Evolutionary conservation across 805 yeast genomes (phyloP), one percentile per base, ranked within the genome.

Genomic region (Monosporozyma unispora): DNA sequence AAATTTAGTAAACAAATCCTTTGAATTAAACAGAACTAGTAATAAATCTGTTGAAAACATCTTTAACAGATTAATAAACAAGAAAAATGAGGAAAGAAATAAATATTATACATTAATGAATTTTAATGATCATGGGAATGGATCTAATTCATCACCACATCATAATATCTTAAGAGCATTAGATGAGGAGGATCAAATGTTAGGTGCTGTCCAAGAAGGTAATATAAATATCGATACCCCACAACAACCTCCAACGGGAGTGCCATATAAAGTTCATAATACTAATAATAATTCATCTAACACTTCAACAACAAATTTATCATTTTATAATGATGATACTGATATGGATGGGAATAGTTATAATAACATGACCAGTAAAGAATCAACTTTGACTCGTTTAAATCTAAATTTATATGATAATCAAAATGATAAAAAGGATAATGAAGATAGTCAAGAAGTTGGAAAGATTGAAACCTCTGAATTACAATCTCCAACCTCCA

Each of bases 181-280:
- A 31, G 67, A 65, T 44, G 66, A 59, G 38, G 69, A 65, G 44
- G 69, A 65, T 48, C 50, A 51, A 42, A 62, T 62, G 64, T 56
- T 64, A 7, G 68, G 68, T 2, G 44, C 16, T 12, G 21, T 40
- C 19, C 16, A 14, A 7, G 40, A 41, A 9, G 41, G 23, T 21
- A 21, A 33, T 10, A 29, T 27, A 16, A 33, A 39, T 9, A 6
- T 11, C 5, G 42, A 40, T 35, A 35, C 12, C 8, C 18, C 22
- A 16, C 22, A 35, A 18, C 21, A 16, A 4, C 39, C 39, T 6
- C 42, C 42, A 21, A 18, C 16, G 3, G 42, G 42, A 14, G 21
- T 21, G 10, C 42, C 42, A 21, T 39, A 39, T 21, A 39, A 39
- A 8, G 12, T 39, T 10, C 27, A 39, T 39, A 19, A 25, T 25